Base-by-base conservation (phyloP, 2,329 filamentous ascomycete species). In the Piedraia hortae region DNA sequence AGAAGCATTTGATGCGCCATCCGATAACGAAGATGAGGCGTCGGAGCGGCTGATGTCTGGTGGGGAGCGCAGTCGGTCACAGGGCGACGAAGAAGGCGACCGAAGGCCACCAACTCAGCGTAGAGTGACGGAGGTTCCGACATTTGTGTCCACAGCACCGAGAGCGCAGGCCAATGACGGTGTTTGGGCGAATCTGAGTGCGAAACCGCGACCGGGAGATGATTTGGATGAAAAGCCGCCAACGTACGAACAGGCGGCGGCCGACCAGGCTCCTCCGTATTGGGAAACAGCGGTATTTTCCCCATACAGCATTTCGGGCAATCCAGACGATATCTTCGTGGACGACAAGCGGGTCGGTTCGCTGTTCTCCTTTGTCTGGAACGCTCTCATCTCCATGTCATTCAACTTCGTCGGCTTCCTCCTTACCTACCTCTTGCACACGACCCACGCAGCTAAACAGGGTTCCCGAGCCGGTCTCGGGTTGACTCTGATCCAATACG, bases 211-310 rank as follows among this genome's bases (percentile, higher is more conserved):
- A 36, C 56, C 65, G 19, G 70, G 66, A 13, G 70, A 74, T 28
- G 71, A 75, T 30, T 63, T 73, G 26, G 85, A 97, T 30, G 85
- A 97, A 46, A 61, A 74, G 46, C 85, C 85, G 52, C 85, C 85
- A 75, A 80, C 82, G 16, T 97, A 97, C 45, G 85, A 97, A 56
- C 82, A 93, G 62, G 85, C 85, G 9, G 85, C 85, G 3, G 82
- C 82, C 18, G 85, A 97, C 45, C 72, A 78, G 12, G 85, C 85
- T 21, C 85, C 85, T 1, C 85, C 85, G 0, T 97, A 97, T 48
- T 97, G 85, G 85, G 85, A 97, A 53, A 97, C 85, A 4, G 93
- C 85, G 0, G 91, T 97, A 32, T 61, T 97, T 22, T 82, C 80
- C 0, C 85, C 85, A 1, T 85, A 82, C 24, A 64, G 85, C 32